A percentile compares a stretch with the other conserved stretches of the same genome.
phyloP scores from a whole-genome alignment of 306 rosid genomes.

The Malus sylvestris region DNA sequence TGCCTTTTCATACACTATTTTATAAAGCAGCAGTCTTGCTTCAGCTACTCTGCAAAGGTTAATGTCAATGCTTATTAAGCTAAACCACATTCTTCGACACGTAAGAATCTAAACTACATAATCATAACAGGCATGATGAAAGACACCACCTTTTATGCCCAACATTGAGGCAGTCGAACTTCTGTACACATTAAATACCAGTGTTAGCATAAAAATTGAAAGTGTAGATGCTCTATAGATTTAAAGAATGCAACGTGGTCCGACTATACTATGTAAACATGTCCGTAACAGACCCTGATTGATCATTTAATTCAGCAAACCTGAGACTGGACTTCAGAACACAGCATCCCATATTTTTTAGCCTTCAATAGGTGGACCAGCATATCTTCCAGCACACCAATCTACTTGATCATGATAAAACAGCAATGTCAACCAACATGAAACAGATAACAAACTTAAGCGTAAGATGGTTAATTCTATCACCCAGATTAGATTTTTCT shows the following conservation, averaged over 20 bases:
- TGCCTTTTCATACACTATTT: slow-evolving; percentile 57
- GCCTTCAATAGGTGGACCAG: slow-evolving; percentile 46
- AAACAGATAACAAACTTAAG: not conserved
- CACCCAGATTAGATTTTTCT: not conserved
- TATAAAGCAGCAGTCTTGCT: slow-evolving; percentile 43
- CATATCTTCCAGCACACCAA: slow-evolving; percentile 58
- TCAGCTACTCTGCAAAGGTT: slow-evolving; percentile 51
- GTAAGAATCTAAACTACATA: slow-evolving; percentile 13
- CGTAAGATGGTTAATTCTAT: slow-evolving; percentile 9
- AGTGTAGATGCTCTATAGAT: slow-evolving; percentile 3
- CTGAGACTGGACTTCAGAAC: slow-evolving; percentile 69
- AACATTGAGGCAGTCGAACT: slow-evolving; percentile 23
- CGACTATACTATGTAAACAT: not conserved
- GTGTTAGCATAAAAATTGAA: slow-evolving; percentile 16
- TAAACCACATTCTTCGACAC: slow-evolving; percentile 14
- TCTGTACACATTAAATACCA: slow-evolving; percentile 36
- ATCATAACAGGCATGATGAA: slow-evolving; percentile 3
- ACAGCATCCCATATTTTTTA: slow-evolving; percentile 49
- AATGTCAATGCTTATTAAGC: slow-evolving; percentile 14
- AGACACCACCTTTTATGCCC: slow-evolving; percentile 56
- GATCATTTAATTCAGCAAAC: slow-evolving; percentile 34
- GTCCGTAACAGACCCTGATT: slow-evolving; percentile 13
- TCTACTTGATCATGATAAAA: slow-evolving; percentile 32
- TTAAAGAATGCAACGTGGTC: slow-evolving; percentile 13
- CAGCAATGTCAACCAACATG: not conserved